Evolutionary conservation across 2,329 filamentous ascomycete genomes (phyloP).

Genomic region (Furcasterigmium furcatum): DNA sequence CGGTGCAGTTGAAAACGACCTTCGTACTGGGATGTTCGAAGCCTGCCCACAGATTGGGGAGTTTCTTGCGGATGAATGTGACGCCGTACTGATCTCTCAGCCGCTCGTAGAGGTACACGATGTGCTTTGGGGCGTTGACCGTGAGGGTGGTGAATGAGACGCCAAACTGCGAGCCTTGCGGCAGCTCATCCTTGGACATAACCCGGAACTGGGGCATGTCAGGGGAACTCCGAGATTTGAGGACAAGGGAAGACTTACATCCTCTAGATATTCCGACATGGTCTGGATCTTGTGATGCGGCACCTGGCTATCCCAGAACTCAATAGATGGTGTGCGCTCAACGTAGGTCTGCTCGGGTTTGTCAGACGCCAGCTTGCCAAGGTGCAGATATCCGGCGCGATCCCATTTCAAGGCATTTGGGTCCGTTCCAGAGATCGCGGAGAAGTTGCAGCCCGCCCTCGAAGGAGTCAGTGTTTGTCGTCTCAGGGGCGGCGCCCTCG

Average conservation of each 20-base stretch:
- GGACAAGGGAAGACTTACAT: constrained; percentile 19
- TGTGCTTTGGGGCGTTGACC: constrained; percentile 33
- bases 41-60: constrained; percentile 8
- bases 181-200: constrained; percentile 22
- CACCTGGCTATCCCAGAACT: constrained; percentile 36
- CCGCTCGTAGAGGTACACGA: constrained; percentile 22
- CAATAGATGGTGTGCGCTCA: constrained; percentile 30
- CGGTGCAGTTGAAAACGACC: constrained; percentile 30
- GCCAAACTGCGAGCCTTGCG: constrained; percentile 26
- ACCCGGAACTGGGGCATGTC: constrained; percentile 21
- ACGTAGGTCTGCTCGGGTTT: constrained; percentile 27
- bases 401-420: constrained; percentile 39
- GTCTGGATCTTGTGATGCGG: constrained; percentile 34
- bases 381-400: constrained; percentile 30
- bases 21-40: constrained; percentile 13
- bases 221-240: no score
- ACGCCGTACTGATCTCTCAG: constrained; percentile 25
- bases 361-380: constrained; percentile 27
- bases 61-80: constrained; percentile 22
- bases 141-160: constrained; percentile 31
- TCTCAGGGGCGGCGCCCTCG: no score
- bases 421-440: constrained; percentile 37
- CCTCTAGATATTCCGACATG: constrained; percentile 35
- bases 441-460: constrained; percentile 36
- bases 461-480: constrained; percentile 30